Conservation (phyloP, 1,284 basidiomycete genomes). For the Ustilago crameri region DNA sequence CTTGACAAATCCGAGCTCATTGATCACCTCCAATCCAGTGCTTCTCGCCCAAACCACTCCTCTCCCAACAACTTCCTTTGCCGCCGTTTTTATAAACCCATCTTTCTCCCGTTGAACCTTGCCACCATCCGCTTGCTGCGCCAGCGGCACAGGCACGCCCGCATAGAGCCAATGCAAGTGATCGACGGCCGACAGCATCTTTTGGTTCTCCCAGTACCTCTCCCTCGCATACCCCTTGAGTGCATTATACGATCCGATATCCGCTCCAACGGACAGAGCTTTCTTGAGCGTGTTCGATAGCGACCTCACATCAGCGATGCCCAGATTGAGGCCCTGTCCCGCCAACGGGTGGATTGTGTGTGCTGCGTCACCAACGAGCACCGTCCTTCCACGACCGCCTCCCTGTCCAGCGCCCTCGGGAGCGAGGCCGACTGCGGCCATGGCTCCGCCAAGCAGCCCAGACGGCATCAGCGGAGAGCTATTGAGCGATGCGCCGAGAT, state of each 20-base stretch:
- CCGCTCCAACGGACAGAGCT: slow-evolving; percentile 53
- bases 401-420: slow-evolving; percentile 53
- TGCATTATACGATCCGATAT: slow-evolving; percentile 60
- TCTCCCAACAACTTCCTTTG: slow-evolving; percentile 41
- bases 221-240: slow-evolving; percentile 55
- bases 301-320: slow-evolving; percentile 78
- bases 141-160: slow-evolving; percentile 39
- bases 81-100: slow-evolving; percentile 28
- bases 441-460: slow-evolving; percentile 36
- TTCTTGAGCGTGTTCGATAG: slow-evolving; percentile 38
- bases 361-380: slow-evolving; percentile 93
- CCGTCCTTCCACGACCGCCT: slow-evolving; percentile 75
- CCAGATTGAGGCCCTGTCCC: slow-evolving; percentile 94
- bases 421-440: slow-evolving; percentile 48
- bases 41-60: slow-evolving; percentile 62
- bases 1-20: slow-evolving; percentile 64
- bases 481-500: slow-evolving; percentile 74
- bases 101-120: slow-evolving; percentile 31
- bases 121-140: slow-evolving; percentile 33
- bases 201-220: slow-evolving; percentile 64
- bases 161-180: slow-evolving; percentile 65
- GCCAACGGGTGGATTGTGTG: slow-evolving; percentile 97
- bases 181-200: slow-evolving; percentile 63
- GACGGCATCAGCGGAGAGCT: slow-evolving; percentile 34
- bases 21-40: slow-evolving; percentile 65